Base-by-base conservation (phyloP, 768 basidiomycete species). In the Collybia mongolica region DNA sequence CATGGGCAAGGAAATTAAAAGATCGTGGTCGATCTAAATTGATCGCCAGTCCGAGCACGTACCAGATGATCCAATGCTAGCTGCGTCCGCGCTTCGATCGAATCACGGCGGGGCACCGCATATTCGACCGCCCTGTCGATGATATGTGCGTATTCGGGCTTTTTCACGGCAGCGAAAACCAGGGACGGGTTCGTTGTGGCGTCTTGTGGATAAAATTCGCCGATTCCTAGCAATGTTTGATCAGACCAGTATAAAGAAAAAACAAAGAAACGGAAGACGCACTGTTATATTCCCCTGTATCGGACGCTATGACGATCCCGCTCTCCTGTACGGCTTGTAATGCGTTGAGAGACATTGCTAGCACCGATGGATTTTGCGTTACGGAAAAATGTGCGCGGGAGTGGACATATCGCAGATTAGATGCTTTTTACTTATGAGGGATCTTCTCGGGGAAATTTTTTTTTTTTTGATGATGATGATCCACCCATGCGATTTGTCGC, bases 161-260 rank as follows among this genome's bases (percentile, higher is more conserved):
- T 66, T n/a, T 59, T 62, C 1, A 70, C 60, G 2, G 70, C 70
- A 1, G 60, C 62, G 36, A 58, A 58, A 1, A 71, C 63, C 2
- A 71, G 60, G 2, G 70, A 71, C 5, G 69, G 70, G 37, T 72
- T 70, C 19, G 67, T 66, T 0, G 70, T 72, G 11, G 71, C 69
- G 48, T 72, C 69, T 7, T 55, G 54, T 19, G 68, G 65, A 24
- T 60, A 18, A 49, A 65, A 70, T 44, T 64, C 59, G 17, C 47
- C 56, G 23, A 71, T 68, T 49, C 64, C 70, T 71, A 44, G 14
- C 12, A 22, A 17, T 12, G 12, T 6, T 37, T 15, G 23, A 26
- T 51, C 14, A 38, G 24, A 26, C 23, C 9, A 24, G 20, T 28
- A 40, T 39, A 29, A 28, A 24, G 24, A 38, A 41, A 14, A 48